phyloP scores from a whole-genome alignment of 1,139 yeast species.

The Groenewaldozyma auringiensis region DNA sequence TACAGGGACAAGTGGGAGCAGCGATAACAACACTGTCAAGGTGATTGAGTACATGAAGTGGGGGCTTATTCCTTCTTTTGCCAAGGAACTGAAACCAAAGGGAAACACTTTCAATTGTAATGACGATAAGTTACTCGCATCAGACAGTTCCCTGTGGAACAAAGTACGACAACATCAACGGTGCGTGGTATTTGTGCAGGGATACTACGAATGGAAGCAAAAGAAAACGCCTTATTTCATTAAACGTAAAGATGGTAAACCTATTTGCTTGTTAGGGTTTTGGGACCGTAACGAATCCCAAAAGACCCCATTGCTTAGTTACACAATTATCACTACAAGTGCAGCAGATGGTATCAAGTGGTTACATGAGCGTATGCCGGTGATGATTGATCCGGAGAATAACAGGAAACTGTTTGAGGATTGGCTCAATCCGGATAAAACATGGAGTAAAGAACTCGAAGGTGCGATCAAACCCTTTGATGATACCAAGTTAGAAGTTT shows the following conservation, averaged over 20 bases:
- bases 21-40: slow-evolving; percentile 4
- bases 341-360: slow-evolving; percentile 55
- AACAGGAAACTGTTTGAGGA: slow-evolving; percentile 39
- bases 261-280: slow-evolving; percentile 68
- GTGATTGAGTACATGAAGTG: slow-evolving; percentile 42
- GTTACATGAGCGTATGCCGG: slow-evolving; percentile 75
- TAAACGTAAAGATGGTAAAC: slow-evolving; percentile 41
- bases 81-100: slow-evolving; percentile 31
- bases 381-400: slow-evolving; percentile 51
- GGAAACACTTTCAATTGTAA: slow-evolving; percentile 30
- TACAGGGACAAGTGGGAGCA: slow-evolving; percentile 1
- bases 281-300: slow-evolving; percentile 35
- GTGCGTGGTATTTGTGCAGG: slow-evolving; percentile 72
- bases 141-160: slow-evolving; percentile 25
- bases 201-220: slow-evolving; percentile 76
- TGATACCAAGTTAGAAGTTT: slow-evolving; percentile 37
- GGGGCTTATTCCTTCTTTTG: slow-evolving; percentile 54
- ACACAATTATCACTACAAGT: slow-evolving; percentile 66
- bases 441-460: slow-evolving; percentile 32
- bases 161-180: slow-evolving; percentile 31
- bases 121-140: slow-evolving; percentile 24
- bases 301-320: slow-evolving; percentile 39
- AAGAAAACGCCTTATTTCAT: slow-evolving; percentile 54
- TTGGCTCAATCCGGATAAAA: slow-evolving; percentile 51
- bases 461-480: slow-evolving; percentile 14